These are phyloP conservation scores for Lachnellula hyalina DNA, from an alignment of 2,329 filamentous ascomycete genomes.

Conservation along the genomic window DNA sequence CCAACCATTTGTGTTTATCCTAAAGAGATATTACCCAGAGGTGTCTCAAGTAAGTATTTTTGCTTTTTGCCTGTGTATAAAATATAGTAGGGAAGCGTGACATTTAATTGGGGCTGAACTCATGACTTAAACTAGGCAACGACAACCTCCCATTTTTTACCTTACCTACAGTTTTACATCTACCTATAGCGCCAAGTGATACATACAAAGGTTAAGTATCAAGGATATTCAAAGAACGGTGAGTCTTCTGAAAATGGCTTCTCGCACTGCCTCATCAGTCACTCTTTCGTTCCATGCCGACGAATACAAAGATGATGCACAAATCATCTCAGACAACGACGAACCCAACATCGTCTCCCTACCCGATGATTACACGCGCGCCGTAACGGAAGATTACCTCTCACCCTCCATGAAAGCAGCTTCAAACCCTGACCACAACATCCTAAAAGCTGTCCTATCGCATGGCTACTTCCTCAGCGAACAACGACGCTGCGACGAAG, in stretches of 20 bases:
- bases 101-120: too few species aligned
- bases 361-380: background rate
- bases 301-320: background rate
- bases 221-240: background rate
- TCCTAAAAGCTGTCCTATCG: slow-evolving; percentile 10
- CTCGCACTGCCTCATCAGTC: slow-evolving; percentile 6
- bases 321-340: background rate
- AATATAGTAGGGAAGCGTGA: too few species aligned
- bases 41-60: too few species aligned
- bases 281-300: slow-evolving; percentile 7
- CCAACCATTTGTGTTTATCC: too few species aligned
- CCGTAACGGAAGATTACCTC: background rate
- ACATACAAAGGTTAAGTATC: background rate
- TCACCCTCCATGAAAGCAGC: slow-evolving; percentile 16
- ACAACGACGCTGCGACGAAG: background rate
- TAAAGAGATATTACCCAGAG: too few species aligned
- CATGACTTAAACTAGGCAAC: too few species aligned
- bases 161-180: too few species aligned
- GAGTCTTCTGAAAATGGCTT: slow-evolving; percentile 4
- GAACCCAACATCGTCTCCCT: background rate
- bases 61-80: too few species aligned
- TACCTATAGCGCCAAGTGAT: background rate
- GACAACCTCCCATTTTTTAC: too few species aligned
- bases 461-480: slow-evolving; percentile 1
- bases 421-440: slow-evolving; percentile 4